Base-by-base conservation (phyloP, 441 rosid genomes). In the Francoa sonchifolia region DNA sequence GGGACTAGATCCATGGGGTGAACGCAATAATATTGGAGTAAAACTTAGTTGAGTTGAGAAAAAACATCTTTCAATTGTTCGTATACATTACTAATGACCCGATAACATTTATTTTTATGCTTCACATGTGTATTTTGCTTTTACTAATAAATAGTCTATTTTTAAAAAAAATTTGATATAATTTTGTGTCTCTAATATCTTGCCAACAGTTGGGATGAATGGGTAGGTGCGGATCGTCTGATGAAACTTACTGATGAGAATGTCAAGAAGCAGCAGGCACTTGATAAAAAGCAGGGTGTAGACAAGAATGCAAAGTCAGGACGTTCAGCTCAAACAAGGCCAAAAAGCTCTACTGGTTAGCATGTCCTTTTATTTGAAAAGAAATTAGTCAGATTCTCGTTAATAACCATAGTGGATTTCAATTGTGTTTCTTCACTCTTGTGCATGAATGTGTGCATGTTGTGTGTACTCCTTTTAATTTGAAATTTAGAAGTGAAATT, bases 131-230 rank as follows among this genome's bases (percentile, higher is more conserved):
- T 18, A 36, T 23, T 36, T 3, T 11, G 19, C 8, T 36, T 36
- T 3, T 5, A 36, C 19, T 18, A 9, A 2, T 36, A 36, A 18
- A 17, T 36, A 36, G 17, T 21, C 25, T 22, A 10, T 19, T 16
- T 38, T 38, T 6, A 35, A 42, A 57, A 65, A 61, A 56, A 49
- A 60, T 54, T 35, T 54, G 54, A 71, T 71, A 65, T 67, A 66
- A 64, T 51, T 57, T 56, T 59, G 51, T 78, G 71, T 73, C 49
- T 63, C 72, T 69, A 61, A 58, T 68, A 69, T 66, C 35, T 77
- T 78, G 76, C 69, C 69, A 68, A 76, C 94, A 90, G 96, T 61
- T 90, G 96, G 99, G 99, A 90, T 40, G 99, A 90, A 61, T 86
- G 99, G 99, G 89, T 90, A 57, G 81, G 83, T n/a, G 53, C 67